phyloP scores from a whole-genome alignment of 768 basidiomycete species.

The Crassisporium funariophilum region DNA sequence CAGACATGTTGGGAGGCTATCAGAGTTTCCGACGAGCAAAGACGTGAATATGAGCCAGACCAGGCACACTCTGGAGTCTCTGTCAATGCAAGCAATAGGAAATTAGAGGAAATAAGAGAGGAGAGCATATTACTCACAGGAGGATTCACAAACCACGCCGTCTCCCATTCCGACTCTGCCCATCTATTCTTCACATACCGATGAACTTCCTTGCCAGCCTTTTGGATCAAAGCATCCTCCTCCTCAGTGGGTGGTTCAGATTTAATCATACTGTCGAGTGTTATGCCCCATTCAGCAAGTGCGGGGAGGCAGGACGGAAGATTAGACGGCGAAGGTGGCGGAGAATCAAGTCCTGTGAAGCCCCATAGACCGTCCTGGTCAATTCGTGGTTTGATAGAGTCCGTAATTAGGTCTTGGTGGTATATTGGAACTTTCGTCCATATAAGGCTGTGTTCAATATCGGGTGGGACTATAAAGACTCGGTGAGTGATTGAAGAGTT shows the following conservation, averaged over 20 bases:
- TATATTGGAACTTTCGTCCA: constrained; percentile 80
- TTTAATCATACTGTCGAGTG: constrained; percentile 58
- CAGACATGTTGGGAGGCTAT: not conserved
- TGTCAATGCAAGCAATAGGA: constrained; percentile 26
- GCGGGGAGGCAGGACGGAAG: constrained; percentile 61
- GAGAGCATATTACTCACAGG: constrained; percentile 53
- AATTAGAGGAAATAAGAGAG: not conserved
- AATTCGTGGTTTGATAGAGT: constrained; percentile 55
- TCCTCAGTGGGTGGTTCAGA: constrained; percentile 52
- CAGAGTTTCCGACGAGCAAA: constrained; percentile 56
- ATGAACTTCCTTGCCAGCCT: constrained; percentile 60
- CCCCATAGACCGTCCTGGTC: constrained; percentile 82
- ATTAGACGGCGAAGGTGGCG: constrained; percentile 60
- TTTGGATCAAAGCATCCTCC: constrained; percentile 51
- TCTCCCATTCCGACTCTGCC: constrained; percentile 80
- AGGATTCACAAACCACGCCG: constrained; percentile 91
- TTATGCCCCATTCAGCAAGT: constrained; percentile 71
- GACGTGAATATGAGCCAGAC: constrained; percentile 84
- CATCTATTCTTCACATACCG: constrained; percentile 67
- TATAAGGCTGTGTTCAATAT: constrained; percentile 73
- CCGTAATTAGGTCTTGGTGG: constrained; percentile 56
- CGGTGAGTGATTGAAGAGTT: not conserved
- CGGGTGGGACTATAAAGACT: constrained; percentile 54
- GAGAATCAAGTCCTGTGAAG: constrained; percentile 64
- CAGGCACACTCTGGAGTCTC: constrained; percentile 83